A percentile compares a stretch with the other conserved stretches of the same genome.
phyloP scores from a whole-genome alignment of 1,284 basidiomycete genomes.

The Fistulinella cinereoalba region DNA sequence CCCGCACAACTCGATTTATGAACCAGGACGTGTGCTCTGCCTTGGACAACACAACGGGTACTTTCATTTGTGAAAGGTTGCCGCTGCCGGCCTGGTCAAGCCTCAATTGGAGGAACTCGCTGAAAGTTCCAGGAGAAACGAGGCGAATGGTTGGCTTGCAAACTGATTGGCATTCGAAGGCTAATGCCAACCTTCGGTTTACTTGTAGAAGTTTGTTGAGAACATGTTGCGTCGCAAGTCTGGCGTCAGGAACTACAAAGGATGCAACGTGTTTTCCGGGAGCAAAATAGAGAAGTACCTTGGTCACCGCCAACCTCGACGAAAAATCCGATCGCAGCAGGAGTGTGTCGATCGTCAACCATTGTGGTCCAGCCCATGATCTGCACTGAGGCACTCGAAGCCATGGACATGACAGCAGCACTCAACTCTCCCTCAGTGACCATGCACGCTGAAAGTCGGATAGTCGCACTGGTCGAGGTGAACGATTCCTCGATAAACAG shows the following conservation, averaged over 20 bases:
- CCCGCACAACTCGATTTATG: neutral
- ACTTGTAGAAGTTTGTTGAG: neutral
- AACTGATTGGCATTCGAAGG: neutral
- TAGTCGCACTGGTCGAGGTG: constrained; percentile 2
- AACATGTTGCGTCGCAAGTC: neutral
- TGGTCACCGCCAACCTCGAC: constrained; percentile 13
- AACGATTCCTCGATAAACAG: neutral
- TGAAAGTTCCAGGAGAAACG: neutral
- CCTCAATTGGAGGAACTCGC: neutral
- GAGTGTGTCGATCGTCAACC: constrained; percentile 9
- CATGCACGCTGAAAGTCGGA: constrained; percentile 14
- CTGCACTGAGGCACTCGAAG: neutral
- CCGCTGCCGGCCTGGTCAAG: neutral
- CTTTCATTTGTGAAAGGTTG: neutral
- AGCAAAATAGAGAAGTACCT: constrained; percentile 9
- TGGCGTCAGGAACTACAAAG: too few relatives aligned
- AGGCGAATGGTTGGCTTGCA: neutral
- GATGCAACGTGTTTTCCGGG: too few relatives aligned
- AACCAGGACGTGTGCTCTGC: neutral
- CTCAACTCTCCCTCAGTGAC: constrained; percentile 13
- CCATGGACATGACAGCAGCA: constrained; percentile 1
- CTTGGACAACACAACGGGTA: neutral
- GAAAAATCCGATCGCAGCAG: constrained; percentile 20
- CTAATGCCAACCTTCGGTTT: neutral
- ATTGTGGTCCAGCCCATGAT: constrained; percentile 21